Base-by-base conservation (phyloP, 2,329 filamentous ascomycete species). In the Davidsoniella australis region DNA sequence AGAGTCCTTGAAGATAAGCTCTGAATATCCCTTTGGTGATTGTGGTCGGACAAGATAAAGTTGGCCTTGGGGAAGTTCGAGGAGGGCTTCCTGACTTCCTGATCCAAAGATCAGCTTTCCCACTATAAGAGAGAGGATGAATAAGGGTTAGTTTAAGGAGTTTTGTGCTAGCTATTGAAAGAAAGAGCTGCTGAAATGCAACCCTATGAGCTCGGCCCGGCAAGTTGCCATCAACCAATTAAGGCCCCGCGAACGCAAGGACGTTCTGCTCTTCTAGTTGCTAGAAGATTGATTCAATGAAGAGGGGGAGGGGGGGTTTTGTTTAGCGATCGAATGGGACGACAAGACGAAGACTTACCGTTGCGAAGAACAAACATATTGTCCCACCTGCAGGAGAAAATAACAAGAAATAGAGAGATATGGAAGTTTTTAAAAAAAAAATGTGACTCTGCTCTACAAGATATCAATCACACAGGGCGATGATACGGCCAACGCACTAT, bases 1-100 rank as follows among this genome's bases (percentile, higher is more conserved):
- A 38, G 87, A 83, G 78, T 98, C 91, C 65, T 91, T 94, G 73
- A 95, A 98, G 66, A 98, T 94, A 62, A 96, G 86, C 66, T 98
- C 91, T 1, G 89, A 95, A 64, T 95, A 96, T 56, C 91, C 91
- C 65, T 98, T 98, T 51, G 89, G 87, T 6, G 89, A 96, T 45
- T 86, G 76, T 9, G 91, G 91, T 58, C 91, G 85, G 58, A 98
- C 91, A 57, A 98, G 82, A 65, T 95, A 98, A 41, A 98, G 85
- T 65, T 96, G 88, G 61, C 91, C 91, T 65, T 96, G 87, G 14
- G 88, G 80, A 41, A 98, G 80, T 63, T 96, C 88, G 66, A 94
- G 86, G 61, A 98, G 78, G 44, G 86, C 83, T 69, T 96, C 88
- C 64, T 95, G 89, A 62, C 79, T 85, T 59, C 76, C 77, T 54